These are phyloP conservation scores for Triangularia verruculosa DNA, from an alignment of 2,329 filamentous ascomycete genomes.

Conservation along the genomic window DNA sequence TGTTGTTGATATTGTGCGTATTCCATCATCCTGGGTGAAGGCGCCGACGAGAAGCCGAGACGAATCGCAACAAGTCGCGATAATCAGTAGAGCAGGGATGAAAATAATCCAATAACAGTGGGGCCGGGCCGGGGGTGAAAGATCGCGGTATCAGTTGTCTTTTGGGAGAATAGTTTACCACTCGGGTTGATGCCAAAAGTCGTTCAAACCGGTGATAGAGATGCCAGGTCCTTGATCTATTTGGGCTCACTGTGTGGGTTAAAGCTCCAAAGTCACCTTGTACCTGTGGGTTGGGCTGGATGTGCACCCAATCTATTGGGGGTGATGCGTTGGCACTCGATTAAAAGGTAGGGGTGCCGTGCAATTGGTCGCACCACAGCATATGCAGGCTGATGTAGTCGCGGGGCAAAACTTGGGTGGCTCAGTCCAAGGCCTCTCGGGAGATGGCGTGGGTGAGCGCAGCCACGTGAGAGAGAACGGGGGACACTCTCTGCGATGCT, in stretches of 20 bases:
- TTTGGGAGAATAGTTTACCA: constrained; percentile 20
- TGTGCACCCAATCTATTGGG: constrained; percentile 54
- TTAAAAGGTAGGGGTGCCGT: constrained; percentile 50
- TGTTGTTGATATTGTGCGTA: constrained; percentile 72
- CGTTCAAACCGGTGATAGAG: constrained; percentile 24
- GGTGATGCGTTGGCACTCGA: constrained; percentile 60
- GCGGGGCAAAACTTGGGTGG: constrained; percentile 38
- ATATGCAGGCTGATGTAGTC: constrained; percentile 58
- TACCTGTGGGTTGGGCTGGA: constrained; percentile 44
- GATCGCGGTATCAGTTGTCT: constrained; percentile 11
- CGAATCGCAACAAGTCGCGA: constrained; percentile 19
- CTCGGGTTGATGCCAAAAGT: constrained; percentile 17
- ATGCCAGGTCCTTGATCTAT: constrained; percentile 33
- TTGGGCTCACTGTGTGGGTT: constrained; percentile 45
- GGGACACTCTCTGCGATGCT: background rate
- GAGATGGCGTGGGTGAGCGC: constrained; percentile 35
- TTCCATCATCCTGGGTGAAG: constrained; percentile 58
- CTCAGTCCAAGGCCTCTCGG: constrained; percentile 36
- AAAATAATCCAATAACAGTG: constrained; percentile 10
- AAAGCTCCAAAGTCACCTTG: constrained; percentile 41
- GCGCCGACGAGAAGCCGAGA: constrained; percentile 22
- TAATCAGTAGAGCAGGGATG: constrained; percentile 13
- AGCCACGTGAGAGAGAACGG: constrained; percentile 43
- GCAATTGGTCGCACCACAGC: constrained; percentile 53
- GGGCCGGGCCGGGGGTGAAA: constrained; percentile 16